A percentile compares a stretch with the other conserved stretches of the same genome.
Evolutionary conservation across 2,329 filamentous ascomycete genomes (phyloP).

Genomic region (Paecilomyces sp.): DNA sequence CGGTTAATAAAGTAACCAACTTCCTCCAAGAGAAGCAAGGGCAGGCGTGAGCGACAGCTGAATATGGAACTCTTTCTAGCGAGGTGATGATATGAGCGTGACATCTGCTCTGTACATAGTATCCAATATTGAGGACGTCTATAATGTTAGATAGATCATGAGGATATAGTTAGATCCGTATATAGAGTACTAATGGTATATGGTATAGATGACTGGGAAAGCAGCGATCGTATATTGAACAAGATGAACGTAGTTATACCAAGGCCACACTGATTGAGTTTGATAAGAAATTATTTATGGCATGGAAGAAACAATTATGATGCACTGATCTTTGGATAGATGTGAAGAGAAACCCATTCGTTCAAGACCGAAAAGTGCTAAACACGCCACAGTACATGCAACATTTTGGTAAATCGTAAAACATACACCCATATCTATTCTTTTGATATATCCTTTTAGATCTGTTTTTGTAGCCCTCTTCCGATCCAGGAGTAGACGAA

Average conservation of each 20-base stretch:
- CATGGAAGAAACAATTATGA: neutral
- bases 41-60: neutral
- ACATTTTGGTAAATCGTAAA: neutral
- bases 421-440: neutral
- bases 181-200: neutral
- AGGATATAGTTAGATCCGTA: neutral
- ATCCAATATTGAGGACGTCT: neutral
- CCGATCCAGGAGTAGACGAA: neutral
- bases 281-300: neutral
- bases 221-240: no score
- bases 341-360: neutral
- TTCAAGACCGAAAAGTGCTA: neutral
- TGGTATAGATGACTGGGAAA: no score
- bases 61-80: neutral
- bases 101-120: neutral
- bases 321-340: neutral
- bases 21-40: slow-evolving; percentile 10
- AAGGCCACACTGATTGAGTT: no score
- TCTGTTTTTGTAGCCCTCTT: neutral
- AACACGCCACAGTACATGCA: neutral
- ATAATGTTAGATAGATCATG: neutral
- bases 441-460: neutral
- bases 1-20: slow-evolving; percentile 54
- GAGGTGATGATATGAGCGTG: no score
- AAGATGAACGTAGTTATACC: no score